Evolutionary conservation across 306 rosid species (phyloP).

Genomic region (Arachis hypogaea): DNA sequence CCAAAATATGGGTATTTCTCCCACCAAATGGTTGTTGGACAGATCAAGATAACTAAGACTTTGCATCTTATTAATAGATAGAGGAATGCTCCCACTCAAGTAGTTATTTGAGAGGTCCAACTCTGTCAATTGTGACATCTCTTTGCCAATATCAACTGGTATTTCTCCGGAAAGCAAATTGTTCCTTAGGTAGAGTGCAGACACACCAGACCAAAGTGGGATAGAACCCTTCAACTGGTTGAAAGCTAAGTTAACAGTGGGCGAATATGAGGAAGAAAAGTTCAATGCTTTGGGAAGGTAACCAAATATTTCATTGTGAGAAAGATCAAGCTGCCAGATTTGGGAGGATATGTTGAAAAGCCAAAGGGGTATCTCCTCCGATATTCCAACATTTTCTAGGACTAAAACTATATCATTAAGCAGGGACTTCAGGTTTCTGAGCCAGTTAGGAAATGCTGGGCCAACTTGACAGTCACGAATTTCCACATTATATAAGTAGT

Average conservation of each 20-base stretch:
- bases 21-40: slow-evolving; percentile 13
- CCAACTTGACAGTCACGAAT: slow-evolving; percentile 17
- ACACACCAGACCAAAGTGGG: slow-evolving; percentile 16
- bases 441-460: slow-evolving; percentile 32
- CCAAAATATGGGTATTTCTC: slow-evolving; percentile 32
- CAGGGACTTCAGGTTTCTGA: neutral
- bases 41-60: neutral
- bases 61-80: neutral
- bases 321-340: slow-evolving; percentile 12
- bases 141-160: slow-evolving; percentile 19
- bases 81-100: slow-evolving; percentile 14
- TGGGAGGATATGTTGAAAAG: slow-evolving; percentile 23
- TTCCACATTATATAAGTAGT: neutral
- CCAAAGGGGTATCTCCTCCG: slow-evolving; percentile 1
- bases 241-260: neutral
- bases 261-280: neutral
- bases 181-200: slow-evolving; percentile 16
- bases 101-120: slow-evolving; percentile 37
- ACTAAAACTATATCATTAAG: neutral
- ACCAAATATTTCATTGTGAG: slow-evolving; percentile 32
- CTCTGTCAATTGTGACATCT: neutral
- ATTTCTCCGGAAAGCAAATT: slow-evolving; percentile 11
- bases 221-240: slow-evolving; percentile 2
- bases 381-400: slow-evolving; percentile 20
- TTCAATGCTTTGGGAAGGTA: slow-evolving; percentile 15